These are phyloP conservation scores for Alternaria sp. DNA, from an alignment of 2,329 filamentous ascomycete species.

Conservation along the genomic window DNA sequence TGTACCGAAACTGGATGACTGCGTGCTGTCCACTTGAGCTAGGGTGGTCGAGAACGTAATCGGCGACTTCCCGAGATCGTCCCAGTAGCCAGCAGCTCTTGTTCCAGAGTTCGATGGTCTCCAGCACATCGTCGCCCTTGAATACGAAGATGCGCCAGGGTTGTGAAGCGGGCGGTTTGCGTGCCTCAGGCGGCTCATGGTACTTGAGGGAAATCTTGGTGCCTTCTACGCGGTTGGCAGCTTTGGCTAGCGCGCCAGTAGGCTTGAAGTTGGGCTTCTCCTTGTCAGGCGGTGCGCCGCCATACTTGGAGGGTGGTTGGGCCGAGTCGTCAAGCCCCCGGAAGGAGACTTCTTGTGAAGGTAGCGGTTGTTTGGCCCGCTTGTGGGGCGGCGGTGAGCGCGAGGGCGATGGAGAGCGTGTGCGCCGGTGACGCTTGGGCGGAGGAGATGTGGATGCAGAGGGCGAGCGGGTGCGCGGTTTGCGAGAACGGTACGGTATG, in stretches of 20 bases:
- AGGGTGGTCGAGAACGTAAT: constrained; percentile 84
- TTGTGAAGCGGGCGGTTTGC: constrained; percentile 80
- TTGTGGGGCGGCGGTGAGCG: constrained; percentile 54
- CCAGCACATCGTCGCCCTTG: constrained; percentile 79
- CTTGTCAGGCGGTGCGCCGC: constrained; percentile 61
- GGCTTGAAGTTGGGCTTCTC: constrained; percentile 86
- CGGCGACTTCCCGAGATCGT: constrained; percentile 78
- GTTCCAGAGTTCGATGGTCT: constrained; percentile 76
- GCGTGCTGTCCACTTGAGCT: constrained; percentile 96
- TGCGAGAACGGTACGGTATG: constrained; percentile 29
- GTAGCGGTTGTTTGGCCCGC: constrained; percentile 52
- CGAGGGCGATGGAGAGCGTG: constrained; percentile 32
- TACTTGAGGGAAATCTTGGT: constrained; percentile 87
- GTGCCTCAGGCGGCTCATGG: constrained; percentile 90
- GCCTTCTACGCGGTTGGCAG: constrained; percentile 82
- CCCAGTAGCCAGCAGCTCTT: constrained; percentile 93
- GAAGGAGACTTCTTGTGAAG: constrained; percentile 56
- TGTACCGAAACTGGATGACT: constrained; percentile 88
- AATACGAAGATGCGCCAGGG: constrained; percentile 93
- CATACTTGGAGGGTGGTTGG: constrained; percentile 38
- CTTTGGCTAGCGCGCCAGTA: constrained; percentile 83
- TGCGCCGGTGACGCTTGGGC: constrained; percentile 45
- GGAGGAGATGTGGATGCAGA: constrained; percentile 35
- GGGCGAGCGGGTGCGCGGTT: constrained; percentile 32
- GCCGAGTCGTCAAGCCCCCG: constrained; percentile 41